Base-by-base conservation (phyloP, 805 yeast genomes). In the Ogataea saltuana region DNA sequence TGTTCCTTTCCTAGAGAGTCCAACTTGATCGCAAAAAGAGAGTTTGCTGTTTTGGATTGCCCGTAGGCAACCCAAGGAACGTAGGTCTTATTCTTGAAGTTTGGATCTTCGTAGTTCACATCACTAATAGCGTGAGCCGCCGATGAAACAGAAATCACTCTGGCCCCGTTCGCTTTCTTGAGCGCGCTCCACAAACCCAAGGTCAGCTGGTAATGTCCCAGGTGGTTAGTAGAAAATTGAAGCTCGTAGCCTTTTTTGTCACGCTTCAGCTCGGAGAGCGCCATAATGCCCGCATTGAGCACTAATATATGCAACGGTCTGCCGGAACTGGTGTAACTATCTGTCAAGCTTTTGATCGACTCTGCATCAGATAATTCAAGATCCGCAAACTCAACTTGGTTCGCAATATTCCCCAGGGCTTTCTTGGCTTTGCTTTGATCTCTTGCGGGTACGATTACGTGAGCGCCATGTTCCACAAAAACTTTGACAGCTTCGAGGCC, bases 201-300 rank as follows among this genome's bases (percentile, higher is more conserved):
- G 2, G 33, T 19, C 4, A 39, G 19, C n/a, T 22, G 13, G 30
- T 21, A 39, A 18, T 39, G 43, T 2, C 43, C 37, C 4, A 22
- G 27, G 19, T 32, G 36, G 37, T 39, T 33, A 17, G 37, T 39
- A 6, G 37, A 20, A 10, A 32, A 39, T 13, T 39, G 43, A n/a
- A 28, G 19, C 32, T 39, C 43, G 11, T 22, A 17, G 17, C 43
- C 43, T 25, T n/a, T 21, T 8, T 23, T 31, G 26, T 39, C 32
- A 7, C 6, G 20, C 7, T 17, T 32, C n/a, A 10, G 11, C 4
- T 23, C 38, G 18, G 20, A 32, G 4, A 39, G 19, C 6, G 43
- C 43, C 43, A 32, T 39, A 26, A 39, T 23, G 4, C 43, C 43
- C 4, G 37, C 43, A 25, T 32, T 39, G 16, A 39, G 15, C 8